Base-by-base conservation (phyloP, 768 basidiomycete species). In the Gloeopeniophorella convolvens region DNA sequence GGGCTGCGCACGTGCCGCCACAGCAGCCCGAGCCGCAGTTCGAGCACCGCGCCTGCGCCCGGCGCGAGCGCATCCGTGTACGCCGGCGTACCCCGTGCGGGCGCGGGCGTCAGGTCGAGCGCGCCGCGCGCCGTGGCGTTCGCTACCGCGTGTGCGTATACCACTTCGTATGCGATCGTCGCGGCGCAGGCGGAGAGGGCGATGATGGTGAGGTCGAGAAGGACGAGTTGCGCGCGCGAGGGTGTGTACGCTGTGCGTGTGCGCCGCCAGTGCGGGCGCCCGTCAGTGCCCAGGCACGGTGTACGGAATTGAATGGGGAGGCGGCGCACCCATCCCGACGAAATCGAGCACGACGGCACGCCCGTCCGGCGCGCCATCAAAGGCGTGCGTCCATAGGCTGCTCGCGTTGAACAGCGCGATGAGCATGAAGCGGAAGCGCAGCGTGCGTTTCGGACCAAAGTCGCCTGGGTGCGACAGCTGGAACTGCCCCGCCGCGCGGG, bases 281-380 rank as follows among this genome's bases (percentile, higher is more conserved):
- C 7, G 3, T 32, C 9, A 21, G 31, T 23, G 40, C 10, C 11
- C 5, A n/a, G 8, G 28, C 37, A 0, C 53, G 42, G 34, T 15
- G 16, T n/a, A 28, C 10, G 15, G 31, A 5, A 7, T 27, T 11
- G 28, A 44, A 24, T 32, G 36, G 11, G 32, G 27, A 36, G n/a
- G 16, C 3, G 23, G 72, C 82, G 42, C 58, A 89, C 88, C 78
- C 72, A 80, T 73, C 47, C 88, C 87, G 50, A 89, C 76, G 60
- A 89, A 89, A 63, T 89, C 87, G 52, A 90, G 77, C 28, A 90
- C 65, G 60, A 88, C 66, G 9, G 77, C 70, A 58, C 81, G 72
- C n/a, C 80, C 79, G 48, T 82, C 75, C 24, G 72, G 63, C 45
- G 77, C 67, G 4, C 77, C 76, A 32, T 72, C 64, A 26, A 69